Conservation (phyloP, 2,329 filamentous ascomycete genomes). For the Fusarium bulbicola region DNA sequence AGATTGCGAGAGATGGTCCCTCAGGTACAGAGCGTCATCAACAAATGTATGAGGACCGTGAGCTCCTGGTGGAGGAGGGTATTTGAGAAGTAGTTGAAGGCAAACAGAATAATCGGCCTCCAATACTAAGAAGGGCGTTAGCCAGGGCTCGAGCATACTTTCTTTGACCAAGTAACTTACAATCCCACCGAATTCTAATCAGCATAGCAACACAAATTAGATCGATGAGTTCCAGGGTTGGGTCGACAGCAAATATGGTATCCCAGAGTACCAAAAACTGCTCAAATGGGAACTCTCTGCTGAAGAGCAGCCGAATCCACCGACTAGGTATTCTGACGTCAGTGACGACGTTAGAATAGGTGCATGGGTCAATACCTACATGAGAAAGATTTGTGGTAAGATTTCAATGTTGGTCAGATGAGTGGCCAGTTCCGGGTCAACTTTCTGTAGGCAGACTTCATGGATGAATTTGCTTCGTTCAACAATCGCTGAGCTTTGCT, state of each 20-base stretch:
- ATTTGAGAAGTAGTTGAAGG: constrained; percentile 83
- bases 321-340: constrained; percentile 62
- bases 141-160: not conserved
- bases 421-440: constrained; percentile 83
- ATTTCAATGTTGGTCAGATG: constrained; percentile 88
- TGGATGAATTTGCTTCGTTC: constrained; percentile 88
- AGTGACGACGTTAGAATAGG: not conserved
- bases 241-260: constrained; percentile 85
- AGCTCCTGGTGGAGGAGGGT: constrained; percentile 72
- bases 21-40: constrained; percentile 82
- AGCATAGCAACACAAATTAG: constrained; percentile 95
- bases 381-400: constrained; percentile 94
- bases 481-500: constrained; percentile 71
- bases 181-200: constrained; percentile 87
- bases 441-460: constrained; percentile 77
- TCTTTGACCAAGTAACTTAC: constrained; percentile 59
- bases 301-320: constrained; percentile 93
- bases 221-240: constrained; percentile 82
- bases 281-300: constrained; percentile 90
- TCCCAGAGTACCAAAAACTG: constrained; percentile 91
- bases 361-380: constrained; percentile 63
- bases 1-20: constrained; percentile 67
- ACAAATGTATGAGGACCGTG: constrained; percentile 82
- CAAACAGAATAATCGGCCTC: constrained; percentile 89
- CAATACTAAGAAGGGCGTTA: constrained; percentile 66